These are phyloP conservation scores for Neospora caninum DNA, from an alignment of 169 alveolate genomes.

Conservation along the genomic window DNA sequence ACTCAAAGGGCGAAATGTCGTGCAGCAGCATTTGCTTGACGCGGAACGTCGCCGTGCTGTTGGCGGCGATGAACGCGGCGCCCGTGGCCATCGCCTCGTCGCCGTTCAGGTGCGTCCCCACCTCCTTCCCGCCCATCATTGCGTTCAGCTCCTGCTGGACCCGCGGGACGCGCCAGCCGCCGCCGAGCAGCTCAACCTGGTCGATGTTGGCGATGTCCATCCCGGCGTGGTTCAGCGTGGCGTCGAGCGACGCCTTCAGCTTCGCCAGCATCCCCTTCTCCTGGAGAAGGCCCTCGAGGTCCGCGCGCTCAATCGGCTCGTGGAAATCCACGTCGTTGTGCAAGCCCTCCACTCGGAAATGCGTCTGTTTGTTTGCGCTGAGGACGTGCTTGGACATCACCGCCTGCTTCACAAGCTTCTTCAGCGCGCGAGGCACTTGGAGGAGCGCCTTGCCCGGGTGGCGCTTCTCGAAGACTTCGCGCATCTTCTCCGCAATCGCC, in stretches of 20 bases:
- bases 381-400: slow-evolving; percentile 62
- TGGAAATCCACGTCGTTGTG: slow-evolving; percentile 41
- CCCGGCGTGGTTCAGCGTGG: slow-evolving; percentile 36
- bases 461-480: slow-evolving; percentile 41
- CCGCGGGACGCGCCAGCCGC: slow-evolving; percentile 70
- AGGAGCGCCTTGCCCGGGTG: background rate
- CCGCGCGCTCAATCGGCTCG: slow-evolving; percentile 18
- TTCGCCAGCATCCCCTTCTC: slow-evolving; percentile 1
- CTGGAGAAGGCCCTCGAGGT: slow-evolving; percentile 37
- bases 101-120: slow-evolving; percentile 66
- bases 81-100: slow-evolving; percentile 74
- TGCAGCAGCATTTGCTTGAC: slow-evolving; percentile 42
- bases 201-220: slow-evolving; percentile 25
- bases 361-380: slow-evolving; percentile 59
- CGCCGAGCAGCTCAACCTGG: slow-evolving; percentile 69
- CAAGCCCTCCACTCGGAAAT: slow-evolving; percentile 55
- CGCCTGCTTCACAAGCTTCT: slow-evolving; percentile 66
- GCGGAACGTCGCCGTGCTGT: slow-evolving; percentile 59
- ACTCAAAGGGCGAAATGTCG: slow-evolving; percentile 53
- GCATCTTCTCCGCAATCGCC: slow-evolving; percentile 55
- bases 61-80: slow-evolving; percentile 71
- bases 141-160: slow-evolving; percentile 39
- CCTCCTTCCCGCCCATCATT: background rate
- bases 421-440: slow-evolving; percentile 50
- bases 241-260: slow-evolving; percentile 28